Percentiles rank a stretch among this genome's conserved stretches.
These are phyloP conservation scores for Nadsonia fulvescens DNA, from an alignment of 805 yeast genomes.

Conservation along the genomic window DNA sequence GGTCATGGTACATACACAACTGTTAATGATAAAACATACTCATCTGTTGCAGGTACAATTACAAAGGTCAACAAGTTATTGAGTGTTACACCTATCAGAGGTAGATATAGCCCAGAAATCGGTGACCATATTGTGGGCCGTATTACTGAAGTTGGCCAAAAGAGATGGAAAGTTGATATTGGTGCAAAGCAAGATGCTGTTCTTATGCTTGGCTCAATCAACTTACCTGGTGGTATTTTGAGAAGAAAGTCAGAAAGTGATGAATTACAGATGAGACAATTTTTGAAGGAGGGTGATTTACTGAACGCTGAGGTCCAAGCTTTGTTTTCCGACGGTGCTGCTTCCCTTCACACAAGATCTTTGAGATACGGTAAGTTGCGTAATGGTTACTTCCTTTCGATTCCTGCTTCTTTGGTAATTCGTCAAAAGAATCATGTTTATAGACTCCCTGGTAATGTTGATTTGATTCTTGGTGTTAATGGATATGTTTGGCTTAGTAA, in stretches of 20 bases:
- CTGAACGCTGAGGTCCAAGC: slow-evolving; percentile 92
- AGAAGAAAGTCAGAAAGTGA: slow-evolving; percentile 89
- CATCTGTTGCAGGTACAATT: slow-evolving; percentile 86
- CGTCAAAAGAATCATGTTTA: slow-evolving; percentile 79
- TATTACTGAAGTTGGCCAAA: slow-evolving; percentile 82
- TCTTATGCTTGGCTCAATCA: slow-evolving; percentile 84
- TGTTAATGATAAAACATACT: slow-evolving; percentile 53
- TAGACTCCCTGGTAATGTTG: slow-evolving; percentile 84
- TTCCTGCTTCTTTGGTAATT: slow-evolving; percentile 68
- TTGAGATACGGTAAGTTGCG: slow-evolving; percentile 87
- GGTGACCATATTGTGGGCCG: slow-evolving; percentile 95
- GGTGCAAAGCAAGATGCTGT: slow-evolving; percentile 91
- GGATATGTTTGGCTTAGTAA: slow-evolving; percentile 71
- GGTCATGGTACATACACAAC: slow-evolving; percentile 96
- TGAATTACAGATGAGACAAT: slow-evolving; percentile 88
- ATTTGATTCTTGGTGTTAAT: slow-evolving; percentile 80
- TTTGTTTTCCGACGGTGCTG: slow-evolving; percentile 75
- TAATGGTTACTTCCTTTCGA: slow-evolving; percentile 68
- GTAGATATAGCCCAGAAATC: slow-evolving; percentile 81
- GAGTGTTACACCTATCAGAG: slow-evolving; percentile 71
- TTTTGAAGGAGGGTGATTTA: slow-evolving; percentile 88
- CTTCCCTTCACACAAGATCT: slow-evolving; percentile 87
- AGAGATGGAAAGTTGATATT: slow-evolving; percentile 92
- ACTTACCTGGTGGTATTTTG: slow-evolving; percentile 91
- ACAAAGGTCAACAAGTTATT: slow-evolving; percentile 72